phyloP scores from a whole-genome alignment of 2,329 filamentous ascomycete species.

The Fusarium citri region DNA sequence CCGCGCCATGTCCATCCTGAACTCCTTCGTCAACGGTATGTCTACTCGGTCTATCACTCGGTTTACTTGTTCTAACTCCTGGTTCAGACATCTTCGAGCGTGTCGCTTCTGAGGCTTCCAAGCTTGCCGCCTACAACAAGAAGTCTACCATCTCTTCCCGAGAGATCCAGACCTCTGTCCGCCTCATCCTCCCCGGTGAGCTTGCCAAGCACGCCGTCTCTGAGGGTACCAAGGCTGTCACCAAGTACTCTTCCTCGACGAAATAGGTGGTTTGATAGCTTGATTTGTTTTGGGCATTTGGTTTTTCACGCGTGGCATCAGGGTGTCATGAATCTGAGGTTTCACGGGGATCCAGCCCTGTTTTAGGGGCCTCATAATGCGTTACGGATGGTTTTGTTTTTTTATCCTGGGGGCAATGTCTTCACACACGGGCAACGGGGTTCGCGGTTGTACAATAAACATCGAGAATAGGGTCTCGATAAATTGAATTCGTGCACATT shows the following conservation, averaged over 20 bases:
- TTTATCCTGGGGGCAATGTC: conserved; percentile 75
- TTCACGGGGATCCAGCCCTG: conserved; percentile 54
- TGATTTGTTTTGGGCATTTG: conserved; percentile 71
- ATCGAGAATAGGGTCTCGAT: conserved; percentile 72
- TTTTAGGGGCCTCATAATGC: conserved; percentile 72
- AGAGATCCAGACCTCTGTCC: conserved; percentile 99
- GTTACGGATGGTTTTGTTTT: conserved; percentile 78
- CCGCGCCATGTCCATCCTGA: conserved; percentile 99
- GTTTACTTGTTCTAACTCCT: conserved; percentile 5
- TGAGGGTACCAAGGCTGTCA: conserved; percentile 99
- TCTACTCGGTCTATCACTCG: conserved; percentile 6
- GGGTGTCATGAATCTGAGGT: conserved; percentile 68
- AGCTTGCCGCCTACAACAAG: conserved; percentile 99
- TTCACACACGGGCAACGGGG: conserved; percentile 75
- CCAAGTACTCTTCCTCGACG: conserved; percentile 99
- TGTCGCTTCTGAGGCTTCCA: conserved; percentile 97
- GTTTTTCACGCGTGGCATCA: conserved; percentile 64
- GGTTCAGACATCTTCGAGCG: conserved; percentile 95
- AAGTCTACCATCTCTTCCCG: conserved; percentile 99
- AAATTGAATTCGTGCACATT: conserved; percentile 72
- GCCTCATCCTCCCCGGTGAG: conserved; percentile 97
- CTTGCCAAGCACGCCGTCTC: conserved; percentile 99
- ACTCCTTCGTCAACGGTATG: conserved; percentile 99
- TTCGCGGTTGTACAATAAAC: conserved; percentile 79
- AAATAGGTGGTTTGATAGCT: conserved; percentile 80